Percentiles rank a stretch among this genome's conserved stretches.
Conservation (phyloP, 306 rosid genomes). For the Gastrolobium villosum region DNA sequence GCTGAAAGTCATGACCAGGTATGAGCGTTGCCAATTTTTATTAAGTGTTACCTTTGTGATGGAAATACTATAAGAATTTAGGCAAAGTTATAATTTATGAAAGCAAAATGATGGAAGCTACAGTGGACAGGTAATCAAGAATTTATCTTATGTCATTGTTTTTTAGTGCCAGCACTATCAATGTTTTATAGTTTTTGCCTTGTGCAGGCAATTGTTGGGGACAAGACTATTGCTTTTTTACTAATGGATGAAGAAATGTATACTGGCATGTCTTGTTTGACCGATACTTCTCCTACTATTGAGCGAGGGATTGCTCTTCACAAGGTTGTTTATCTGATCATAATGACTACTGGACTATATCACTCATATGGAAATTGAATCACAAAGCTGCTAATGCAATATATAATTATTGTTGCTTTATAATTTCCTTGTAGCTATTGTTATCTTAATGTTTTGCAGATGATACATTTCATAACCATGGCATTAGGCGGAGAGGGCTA, state of each 20-base stretch:
- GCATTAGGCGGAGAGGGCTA: constrained; percentile 98
- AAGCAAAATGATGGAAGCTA: constrained; percentile 39
- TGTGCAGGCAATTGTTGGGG: constrained; percentile 94
- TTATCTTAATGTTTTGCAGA: constrained; percentile 62
- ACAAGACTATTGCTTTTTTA: constrained; percentile 84
- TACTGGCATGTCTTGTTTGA: constrained; percentile 94
- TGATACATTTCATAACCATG: constrained; percentile 96
- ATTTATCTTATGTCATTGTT: constrained; percentile 30
- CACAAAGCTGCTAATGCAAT: constrained; percentile 29
- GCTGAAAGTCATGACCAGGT: constrained; percentile 99
- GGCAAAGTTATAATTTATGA: constrained; percentile 38
- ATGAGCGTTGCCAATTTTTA: constrained; percentile 40
- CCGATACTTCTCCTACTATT: constrained; percentile 71
- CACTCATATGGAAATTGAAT: constrained; percentile 31
- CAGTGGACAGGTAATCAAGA: constrained; percentile 4
- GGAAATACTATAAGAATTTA: constrained; percentile 36
- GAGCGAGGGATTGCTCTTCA: constrained; percentile 97
- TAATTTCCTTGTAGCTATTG: constrained; percentile 43
- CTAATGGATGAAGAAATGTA: constrained; percentile 94
- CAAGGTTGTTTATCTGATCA: constrained; percentile 66
- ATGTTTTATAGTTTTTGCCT: constrained; percentile 33
- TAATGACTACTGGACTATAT: constrained; percentile 28
- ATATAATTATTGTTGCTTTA: background rate
- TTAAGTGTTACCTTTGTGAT: constrained; percentile 35
- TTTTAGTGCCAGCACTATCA: constrained; percentile 21